Conservation (phyloP, 306 rosid genomes). For the Quercus glauca region DNA sequence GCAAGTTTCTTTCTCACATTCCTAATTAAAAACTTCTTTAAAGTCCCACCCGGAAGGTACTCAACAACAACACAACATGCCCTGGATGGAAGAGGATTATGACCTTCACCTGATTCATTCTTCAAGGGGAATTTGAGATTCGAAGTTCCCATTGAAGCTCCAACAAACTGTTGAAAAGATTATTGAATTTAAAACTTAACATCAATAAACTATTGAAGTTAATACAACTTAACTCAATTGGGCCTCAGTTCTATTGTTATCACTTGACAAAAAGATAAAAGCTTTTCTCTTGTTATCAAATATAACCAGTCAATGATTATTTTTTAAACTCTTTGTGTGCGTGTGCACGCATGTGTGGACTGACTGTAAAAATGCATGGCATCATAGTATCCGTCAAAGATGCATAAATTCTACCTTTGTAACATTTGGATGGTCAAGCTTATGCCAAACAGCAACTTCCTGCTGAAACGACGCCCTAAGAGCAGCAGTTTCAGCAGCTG, state of each 20-base stretch:
- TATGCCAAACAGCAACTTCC: constrained; percentile 66
- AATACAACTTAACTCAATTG: background rate
- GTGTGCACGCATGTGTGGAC: background rate
- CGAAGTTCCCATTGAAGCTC: constrained; percentile 91
- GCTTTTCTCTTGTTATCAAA: background rate
- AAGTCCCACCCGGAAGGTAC: constrained; percentile 83
- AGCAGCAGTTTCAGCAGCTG: constrained; percentile 45
- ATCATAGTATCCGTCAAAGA: background rate
- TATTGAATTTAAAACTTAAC: background rate
- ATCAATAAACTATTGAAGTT: background rate
- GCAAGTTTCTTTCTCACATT: constrained; percentile 71
- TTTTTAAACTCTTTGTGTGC: background rate
- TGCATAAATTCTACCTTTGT: constrained; percentile 40
- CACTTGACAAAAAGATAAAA: too few species aligned
- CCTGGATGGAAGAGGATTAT: constrained; percentile 54
- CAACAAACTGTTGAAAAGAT: constrained; percentile 55
- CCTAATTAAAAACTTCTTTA: constrained; percentile 64
- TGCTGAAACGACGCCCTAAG: constrained; percentile 47
- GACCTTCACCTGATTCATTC: constrained; percentile 25
- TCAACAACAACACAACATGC: constrained; percentile 90
- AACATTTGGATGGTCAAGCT: constrained; percentile 62
- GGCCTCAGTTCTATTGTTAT: background rate
- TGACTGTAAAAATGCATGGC: background rate
- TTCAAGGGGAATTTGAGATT: constrained; percentile 70
- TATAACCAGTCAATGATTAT: background rate